Base-by-base conservation (phyloP, 805 yeast species). In the Pichia membranifaciens region DNA sequence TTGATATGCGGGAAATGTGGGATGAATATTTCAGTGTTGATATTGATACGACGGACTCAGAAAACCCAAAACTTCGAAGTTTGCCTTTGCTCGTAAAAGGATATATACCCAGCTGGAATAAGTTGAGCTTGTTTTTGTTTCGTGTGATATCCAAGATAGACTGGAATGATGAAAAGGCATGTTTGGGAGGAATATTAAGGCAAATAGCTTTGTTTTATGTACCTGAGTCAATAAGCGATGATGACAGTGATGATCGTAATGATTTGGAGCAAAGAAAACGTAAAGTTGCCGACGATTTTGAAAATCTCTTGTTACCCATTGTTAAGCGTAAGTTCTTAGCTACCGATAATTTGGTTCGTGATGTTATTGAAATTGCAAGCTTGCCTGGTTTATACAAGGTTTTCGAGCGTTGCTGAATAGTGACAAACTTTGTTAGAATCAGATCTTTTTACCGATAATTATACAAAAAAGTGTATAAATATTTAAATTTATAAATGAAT, bases 311-410 rank as follows among this genome's bases (percentile, higher is more conserved):
- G 1, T 82, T 88, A 52, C 95, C 95, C 0, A 64, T 76, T 20
- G 60, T 87, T 6, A 81, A 82, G 53, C 70, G 71, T 50, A 66
- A 80, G 40, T 76, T 88, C 23, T 60, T 88, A 13, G 95, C 90
- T 0, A 77, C 95, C 0, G 69, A 69, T 13, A 59, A 58, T 3
- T 55, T 88, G 33, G 54, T 64, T 4, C 59, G 70, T 13, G 82
- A 79, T 47, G 79, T 89, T 4, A 75, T 87, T 5, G 96, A 91
- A 62, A 79, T 93, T 34, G 97, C 99, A 0, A 89, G 83, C 60
- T 65, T 93, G 28, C 98, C 98, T 2, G 96, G 96, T 0, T 69
- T 93, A 48, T 93, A 93, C 65, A 78, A 74, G 57, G 95, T 95
- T 4, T 93, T 93, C 70, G 99, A 93, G 68, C 73, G 99, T 61